Percentiles rank a stretch among this genome's conserved stretches.
Evolutionary conservation across 352 stramenopile genomes (phyloP).

Genomic region (Globisporangium yorkense): DNA sequence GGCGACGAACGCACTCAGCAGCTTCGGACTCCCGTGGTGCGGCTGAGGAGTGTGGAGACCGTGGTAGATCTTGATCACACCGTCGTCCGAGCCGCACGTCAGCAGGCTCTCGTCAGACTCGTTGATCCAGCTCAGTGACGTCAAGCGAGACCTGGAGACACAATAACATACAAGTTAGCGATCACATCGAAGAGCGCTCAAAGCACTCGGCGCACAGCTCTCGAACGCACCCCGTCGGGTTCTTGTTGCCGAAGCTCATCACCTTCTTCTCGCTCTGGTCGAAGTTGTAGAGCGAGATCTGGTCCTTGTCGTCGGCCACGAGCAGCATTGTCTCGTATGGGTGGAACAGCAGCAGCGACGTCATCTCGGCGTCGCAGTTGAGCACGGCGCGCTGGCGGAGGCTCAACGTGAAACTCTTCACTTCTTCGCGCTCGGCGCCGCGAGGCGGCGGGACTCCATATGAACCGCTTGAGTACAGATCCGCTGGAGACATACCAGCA

Average conservation of each 20-base stretch:
- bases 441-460: slow-evolving; percentile 25
- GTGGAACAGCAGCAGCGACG: slow-evolving; percentile 95
- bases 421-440: slow-evolving; percentile 48
- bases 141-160: slow-evolving; percentile 78
- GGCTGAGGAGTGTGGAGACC: slow-evolving; percentile 62
- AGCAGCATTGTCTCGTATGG: slow-evolving; percentile 92
- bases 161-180: slow-evolving; percentile 1
- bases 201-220: too few relatives aligned
- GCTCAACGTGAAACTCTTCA: slow-evolving; percentile 78
- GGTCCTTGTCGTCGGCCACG: slow-evolving; percentile 92
- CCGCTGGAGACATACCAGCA: slow-evolving; percentile 15
- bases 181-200: background rate
- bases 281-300: slow-evolving; percentile 95
- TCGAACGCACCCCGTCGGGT: slow-evolving; percentile 52
- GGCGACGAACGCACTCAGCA: slow-evolving; percentile 92
- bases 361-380: slow-evolving; percentile 93
- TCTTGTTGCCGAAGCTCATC: slow-evolving; percentile 80
- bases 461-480: slow-evolving; percentile 22
- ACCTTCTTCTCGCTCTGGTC: slow-evolving; percentile 85
- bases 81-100: slow-evolving; percentile 94
- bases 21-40: slow-evolving; percentile 36
- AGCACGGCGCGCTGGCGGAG: slow-evolving; percentile 89
- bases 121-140: slow-evolving; percentile 97
- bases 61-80: slow-evolving; percentile 95
- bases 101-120: slow-evolving; percentile 91